Evolutionary conservation across 163 green algal genomes (phyloP), one percentile per base, ranked within the genome.

Genomic region (Trebouxiophyceae sp.): DNA sequence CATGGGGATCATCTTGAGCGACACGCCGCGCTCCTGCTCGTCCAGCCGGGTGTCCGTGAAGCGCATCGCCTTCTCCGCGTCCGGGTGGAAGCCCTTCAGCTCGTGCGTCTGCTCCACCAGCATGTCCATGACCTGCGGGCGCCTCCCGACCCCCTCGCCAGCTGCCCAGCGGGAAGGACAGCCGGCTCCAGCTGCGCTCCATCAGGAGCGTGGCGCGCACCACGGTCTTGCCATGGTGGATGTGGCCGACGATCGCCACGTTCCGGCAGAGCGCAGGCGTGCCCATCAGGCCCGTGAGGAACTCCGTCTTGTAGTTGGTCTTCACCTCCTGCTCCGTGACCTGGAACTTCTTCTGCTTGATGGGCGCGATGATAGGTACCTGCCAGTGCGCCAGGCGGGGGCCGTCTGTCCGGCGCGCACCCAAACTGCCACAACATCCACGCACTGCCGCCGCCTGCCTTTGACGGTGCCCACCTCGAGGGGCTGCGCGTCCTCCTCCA

Each of bases 401-500:
- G n/a, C n/a, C n/a, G n/a, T n/a, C n/a, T n/a, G n/a, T n/a, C n/a
- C n/a, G n/a, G n/a, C n/a, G n/a, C n/a, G n/a, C n/a, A n/a, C n/a
- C n/a, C n/a, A n/a, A n/a, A n/a, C n/a, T n/a, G n/a, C n/a, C n/a
- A n/a, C n/a, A n/a, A n/a, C n/a, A n/a, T n/a, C n/a, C n/a, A n/a
- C n/a, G n/a, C n/a, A n/a, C n/a, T n/a, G n/a, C n/a, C n/a, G n/a
- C n/a, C n/a, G n/a, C n/a, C n/a, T n/a, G n/a, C n/a, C n/a, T n/a
- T n/a, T n/a, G n/a, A n/a, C n/a, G n/a, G n/a, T n/a, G n/a, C 12
- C 19, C 20, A 89, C 79, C 78, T 94, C 88, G 27, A 93, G 74
- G 4, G 88, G 83, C 82, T 98, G 93, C 12, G 93, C 93, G 69
- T 99, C 95, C 75, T 99, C 95, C 62, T 98, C 95, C 88, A 95